Conservation (phyloP, 768 basidiomycete species). For the Trametes villosa region DNA sequence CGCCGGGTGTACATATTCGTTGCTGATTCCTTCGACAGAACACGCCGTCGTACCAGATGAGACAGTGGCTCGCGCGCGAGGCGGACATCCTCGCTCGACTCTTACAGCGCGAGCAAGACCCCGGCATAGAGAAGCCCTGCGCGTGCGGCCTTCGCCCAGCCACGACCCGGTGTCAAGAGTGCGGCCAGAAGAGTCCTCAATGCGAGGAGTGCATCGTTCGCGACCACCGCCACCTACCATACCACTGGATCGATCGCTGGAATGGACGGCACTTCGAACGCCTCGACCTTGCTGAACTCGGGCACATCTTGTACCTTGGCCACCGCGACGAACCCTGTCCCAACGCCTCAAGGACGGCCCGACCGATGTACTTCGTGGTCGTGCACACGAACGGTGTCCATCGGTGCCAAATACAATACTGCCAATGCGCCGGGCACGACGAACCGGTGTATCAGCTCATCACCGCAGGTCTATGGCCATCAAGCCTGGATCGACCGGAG, state of each 20-base stretch:
- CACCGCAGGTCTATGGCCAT: not conserved
- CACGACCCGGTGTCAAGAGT: not conserved
- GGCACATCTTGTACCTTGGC: not conserved
- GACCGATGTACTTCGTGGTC: not conserved
- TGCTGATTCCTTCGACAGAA: too few relatives aligned
- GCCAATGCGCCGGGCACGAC: not conserved
- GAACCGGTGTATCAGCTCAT: not conserved
- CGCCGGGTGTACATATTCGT: too few relatives aligned
- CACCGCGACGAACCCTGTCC: not conserved
- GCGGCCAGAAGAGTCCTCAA: not conserved
- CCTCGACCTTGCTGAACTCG: not conserved
- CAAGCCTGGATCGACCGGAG: not conserved
- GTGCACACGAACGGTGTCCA: not conserved
- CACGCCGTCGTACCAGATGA: too few relatives aligned
- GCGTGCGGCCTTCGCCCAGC: not conserved
- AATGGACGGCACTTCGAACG: not conserved
- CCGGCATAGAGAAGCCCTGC: too few relatives aligned
- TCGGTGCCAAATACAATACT: not conserved
- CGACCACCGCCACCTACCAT: not conserved
- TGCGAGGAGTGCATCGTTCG: not conserved
- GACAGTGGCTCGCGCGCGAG: too few relatives aligned
- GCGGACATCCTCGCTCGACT: too few relatives aligned
- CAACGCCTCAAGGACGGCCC: not conserved
- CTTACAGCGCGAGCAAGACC: too few relatives aligned
- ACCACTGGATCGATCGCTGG: slow-evolving; percentile 1